Percentiles rank a stretch among this genome's conserved stretches.
Evolutionary conservation across 441 rosid species (phyloP).

Genomic region (Viola pubescens): DNA sequence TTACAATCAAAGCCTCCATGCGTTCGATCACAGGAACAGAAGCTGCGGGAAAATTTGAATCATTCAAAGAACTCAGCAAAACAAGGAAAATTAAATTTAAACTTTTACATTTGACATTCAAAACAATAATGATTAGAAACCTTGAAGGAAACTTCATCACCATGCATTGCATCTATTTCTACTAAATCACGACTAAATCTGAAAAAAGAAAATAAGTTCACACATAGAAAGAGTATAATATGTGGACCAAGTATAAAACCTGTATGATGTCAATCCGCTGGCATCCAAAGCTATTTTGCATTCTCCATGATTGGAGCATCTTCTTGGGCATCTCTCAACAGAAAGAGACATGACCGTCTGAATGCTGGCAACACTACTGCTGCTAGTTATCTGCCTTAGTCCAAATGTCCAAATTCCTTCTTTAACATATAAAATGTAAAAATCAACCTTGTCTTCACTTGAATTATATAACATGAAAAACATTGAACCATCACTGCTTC

Average conservation of each 20-base stretch:
- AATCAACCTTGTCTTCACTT: slow-evolving; percentile 59
- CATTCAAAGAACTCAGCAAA: too few species aligned
- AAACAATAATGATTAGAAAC: too few species aligned
- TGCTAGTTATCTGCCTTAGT: slow-evolving; percentile 43
- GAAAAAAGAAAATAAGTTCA: not conserved
- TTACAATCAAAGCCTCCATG: slow-evolving; percentile 99
- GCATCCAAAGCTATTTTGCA: slow-evolving; percentile 77
- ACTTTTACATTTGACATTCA: too few species aligned
- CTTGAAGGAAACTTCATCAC: too few species aligned
- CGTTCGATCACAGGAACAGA: slow-evolving; percentile 77
- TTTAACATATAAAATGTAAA: slow-evolving; percentile 65
- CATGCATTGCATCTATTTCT: too few species aligned
- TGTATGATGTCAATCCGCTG: slow-evolving; percentile 85
- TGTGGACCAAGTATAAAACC: slow-evolving; percentile 34
- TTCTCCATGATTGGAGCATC: slow-evolving; percentile 76
- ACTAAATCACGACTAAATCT: slow-evolving; percentile 3
- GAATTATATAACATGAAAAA: slow-evolving; percentile 57
- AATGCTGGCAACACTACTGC: slow-evolving; percentile 24
- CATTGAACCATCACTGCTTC: slow-evolving; percentile 42
- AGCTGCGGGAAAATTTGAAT: slow-evolving; percentile 38
- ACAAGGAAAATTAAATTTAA: too few species aligned
- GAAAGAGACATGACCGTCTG: slow-evolving; percentile 68
- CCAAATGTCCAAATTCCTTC: slow-evolving; percentile 89
- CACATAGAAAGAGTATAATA: not conserved
- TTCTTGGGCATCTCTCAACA: slow-evolving; percentile 83